Conservation (phyloP, 345 rosid genomes). For the Populus nigra region DNA sequence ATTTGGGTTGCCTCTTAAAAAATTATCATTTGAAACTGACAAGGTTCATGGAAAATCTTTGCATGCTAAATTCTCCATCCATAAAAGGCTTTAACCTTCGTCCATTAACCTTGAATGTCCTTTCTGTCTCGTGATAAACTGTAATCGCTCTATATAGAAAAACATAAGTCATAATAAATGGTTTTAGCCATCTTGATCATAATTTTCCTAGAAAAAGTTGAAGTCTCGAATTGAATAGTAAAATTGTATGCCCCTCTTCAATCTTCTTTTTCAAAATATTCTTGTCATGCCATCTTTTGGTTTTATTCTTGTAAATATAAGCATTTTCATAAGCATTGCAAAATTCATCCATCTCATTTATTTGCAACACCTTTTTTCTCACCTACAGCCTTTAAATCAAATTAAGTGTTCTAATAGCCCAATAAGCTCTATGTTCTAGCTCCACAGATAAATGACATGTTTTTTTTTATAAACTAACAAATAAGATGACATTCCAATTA, state of each 20-base stretch:
- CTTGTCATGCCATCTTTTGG: not conserved
- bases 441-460: not conserved
- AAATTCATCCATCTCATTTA: not conserved
- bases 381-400: too few species aligned
- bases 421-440: not conserved
- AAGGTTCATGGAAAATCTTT: too few species aligned
- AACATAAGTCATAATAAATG: not conserved
- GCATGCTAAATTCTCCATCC: not conserved
- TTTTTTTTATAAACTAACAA: not conserved
- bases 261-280: not conserved
- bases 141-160: not conserved
- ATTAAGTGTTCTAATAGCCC: not conserved
- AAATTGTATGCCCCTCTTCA: not conserved
- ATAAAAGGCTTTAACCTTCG: not conserved
- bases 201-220: not conserved
- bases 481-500: not conserved
- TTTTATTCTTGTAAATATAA: not conserved
- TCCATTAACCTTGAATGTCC: not conserved
- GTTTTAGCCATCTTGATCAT: not conserved
- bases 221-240: not conserved
- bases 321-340: not conserved
- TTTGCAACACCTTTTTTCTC: too few species aligned
- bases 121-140: not conserved
- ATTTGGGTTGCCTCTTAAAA: not conserved
- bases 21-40: too few species aligned